These are phyloP conservation scores for Syncephalastrum sp. DNA, from an alignment of 371 early-diverging fungal genomes.

Conservation along the genomic window DNA sequence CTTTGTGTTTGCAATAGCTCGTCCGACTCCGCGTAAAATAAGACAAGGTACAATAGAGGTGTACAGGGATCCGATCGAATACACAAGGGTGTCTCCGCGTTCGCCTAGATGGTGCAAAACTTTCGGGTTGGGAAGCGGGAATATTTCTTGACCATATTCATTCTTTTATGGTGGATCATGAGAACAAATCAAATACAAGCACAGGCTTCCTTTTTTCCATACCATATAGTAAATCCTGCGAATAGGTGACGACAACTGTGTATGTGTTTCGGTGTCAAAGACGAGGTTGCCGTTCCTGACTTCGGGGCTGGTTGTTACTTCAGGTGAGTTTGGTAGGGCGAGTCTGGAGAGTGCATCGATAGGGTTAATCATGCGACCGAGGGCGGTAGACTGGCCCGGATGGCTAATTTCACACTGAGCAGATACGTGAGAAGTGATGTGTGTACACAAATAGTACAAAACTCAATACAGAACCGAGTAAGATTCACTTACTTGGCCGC, in stretches of 20 bases:
- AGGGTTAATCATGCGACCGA: slow-evolving; percentile 11
- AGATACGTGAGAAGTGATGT: no score
- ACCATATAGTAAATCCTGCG: slow-evolving; percentile 58
- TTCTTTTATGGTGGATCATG: slow-evolving; percentile 45
- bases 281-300: slow-evolving; percentile 33
- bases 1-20: slow-evolving; percentile 47
- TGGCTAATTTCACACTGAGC: slow-evolving; percentile 56
- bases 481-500: slow-evolving; percentile 42
- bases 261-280: slow-evolving; percentile 34
- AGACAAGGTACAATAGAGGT: slow-evolving; percentile 65
- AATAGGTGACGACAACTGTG: slow-evolving; percentile 46
- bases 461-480: no score
- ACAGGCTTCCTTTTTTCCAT: no score
- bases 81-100: slow-evolving; percentile 51
- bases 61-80: slow-evolving; percentile 64
- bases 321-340: slow-evolving; percentile 15
- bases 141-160: slow-evolving; percentile 60
- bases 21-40: slow-evolving; percentile 57
- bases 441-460: no score
- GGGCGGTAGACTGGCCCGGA: slow-evolving; percentile 7
- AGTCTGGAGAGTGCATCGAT: slow-evolving; percentile 26
- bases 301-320: neutral
- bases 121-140: slow-evolving; percentile 56
- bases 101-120: slow-evolving; percentile 34
- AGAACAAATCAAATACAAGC: neutral